Evolutionary conservation across 352 stramenopile species (phyloP).

Genomic region (Pythium monospermum): DNA sequence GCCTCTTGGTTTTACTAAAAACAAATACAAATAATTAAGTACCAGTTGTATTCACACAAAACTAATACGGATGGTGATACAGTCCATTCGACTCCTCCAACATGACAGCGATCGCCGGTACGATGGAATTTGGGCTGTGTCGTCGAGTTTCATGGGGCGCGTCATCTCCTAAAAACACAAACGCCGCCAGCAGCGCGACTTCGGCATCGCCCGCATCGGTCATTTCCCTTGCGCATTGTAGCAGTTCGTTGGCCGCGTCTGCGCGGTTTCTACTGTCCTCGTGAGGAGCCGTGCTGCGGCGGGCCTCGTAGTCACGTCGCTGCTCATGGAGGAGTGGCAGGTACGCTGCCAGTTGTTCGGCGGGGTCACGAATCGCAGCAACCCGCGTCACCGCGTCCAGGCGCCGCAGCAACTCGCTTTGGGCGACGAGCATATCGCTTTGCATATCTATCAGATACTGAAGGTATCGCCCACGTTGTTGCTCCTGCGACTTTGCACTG

Average conservation of each 20-base stretch:
- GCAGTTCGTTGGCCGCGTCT: constrained; percentile 42
- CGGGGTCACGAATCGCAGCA: constrained; percentile 41
- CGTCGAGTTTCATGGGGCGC: constrained; percentile 18
- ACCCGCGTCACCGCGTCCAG: constrained; percentile 56
- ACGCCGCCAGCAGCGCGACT: constrained; percentile 48
- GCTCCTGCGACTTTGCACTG: constrained; percentile 16
- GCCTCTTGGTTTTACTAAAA: background rate
- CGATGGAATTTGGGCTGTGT: constrained; percentile 25
- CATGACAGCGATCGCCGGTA: constrained; percentile 61
- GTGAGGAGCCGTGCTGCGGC: background rate
- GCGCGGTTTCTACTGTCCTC: constrained; percentile 19
- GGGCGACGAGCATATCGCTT: constrained; percentile 30
- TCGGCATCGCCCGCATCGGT: constrained; percentile 42
- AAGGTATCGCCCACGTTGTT: constrained; percentile 41
- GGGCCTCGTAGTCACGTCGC: background rate
- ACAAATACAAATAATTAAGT: no score
- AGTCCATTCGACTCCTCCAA: constrained; percentile 31
- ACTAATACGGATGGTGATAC: constrained; percentile 25
- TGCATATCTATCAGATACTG: constrained; percentile 32
- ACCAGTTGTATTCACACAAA: no score
- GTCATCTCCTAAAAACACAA: constrained; percentile 51
- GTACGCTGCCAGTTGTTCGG: constrained; percentile 62
- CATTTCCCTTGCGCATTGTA: constrained; percentile 47
- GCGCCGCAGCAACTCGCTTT: constrained; percentile 32
- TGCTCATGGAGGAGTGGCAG: constrained; percentile 42